phyloP scores from a whole-genome alignment of 305 asterid species.

The Andrographis paniculata region DNA sequence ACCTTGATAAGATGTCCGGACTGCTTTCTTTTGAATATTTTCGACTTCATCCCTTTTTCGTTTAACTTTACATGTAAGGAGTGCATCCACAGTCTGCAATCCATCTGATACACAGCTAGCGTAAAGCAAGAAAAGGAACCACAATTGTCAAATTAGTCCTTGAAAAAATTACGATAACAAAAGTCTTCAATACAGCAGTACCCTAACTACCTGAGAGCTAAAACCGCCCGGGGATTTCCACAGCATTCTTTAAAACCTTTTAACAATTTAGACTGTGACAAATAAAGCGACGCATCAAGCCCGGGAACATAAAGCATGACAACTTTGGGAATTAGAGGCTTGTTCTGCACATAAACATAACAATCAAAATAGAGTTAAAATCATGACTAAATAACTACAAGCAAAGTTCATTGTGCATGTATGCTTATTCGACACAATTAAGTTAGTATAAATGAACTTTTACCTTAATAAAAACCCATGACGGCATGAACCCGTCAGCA shows the following conservation, averaged over 20 bases:
- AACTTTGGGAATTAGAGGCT: conserved; percentile 83
- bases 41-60: conserved; percentile 68
- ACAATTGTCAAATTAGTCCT: too few relatives aligned
- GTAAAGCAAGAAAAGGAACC: conserved; percentile 24
- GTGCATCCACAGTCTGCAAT: conserved; percentile 76
- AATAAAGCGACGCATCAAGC: conserved; percentile 83
- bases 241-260: conserved; percentile 62
- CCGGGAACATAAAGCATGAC: conserved; percentile 91
- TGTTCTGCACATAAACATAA: conserved; percentile 58
- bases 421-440: conserved; percentile 7
- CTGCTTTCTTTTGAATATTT: conserved; percentile 28
- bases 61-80: conserved; percentile 77
- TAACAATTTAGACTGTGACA: conserved; percentile 67
- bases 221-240: conserved; percentile 79
- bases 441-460: conserved; percentile 14
- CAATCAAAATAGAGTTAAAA: background rate
- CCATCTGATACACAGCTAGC: conserved; percentile 85
- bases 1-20: conserved; percentile 48
- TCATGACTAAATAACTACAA: background rate
- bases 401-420: background rate
- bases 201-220: conserved; percentile 57
- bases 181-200: background rate
- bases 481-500: conserved; percentile 91
- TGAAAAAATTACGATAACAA: background rate
- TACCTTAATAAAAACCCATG: conserved; percentile 92